A percentile compares a stretch with the other conserved stretches of the same genome.
These are phyloP conservation scores for Ceratocystis destructans DNA, from an alignment of 2,329 filamentous ascomycete species.

Conservation along the genomic window DNA sequence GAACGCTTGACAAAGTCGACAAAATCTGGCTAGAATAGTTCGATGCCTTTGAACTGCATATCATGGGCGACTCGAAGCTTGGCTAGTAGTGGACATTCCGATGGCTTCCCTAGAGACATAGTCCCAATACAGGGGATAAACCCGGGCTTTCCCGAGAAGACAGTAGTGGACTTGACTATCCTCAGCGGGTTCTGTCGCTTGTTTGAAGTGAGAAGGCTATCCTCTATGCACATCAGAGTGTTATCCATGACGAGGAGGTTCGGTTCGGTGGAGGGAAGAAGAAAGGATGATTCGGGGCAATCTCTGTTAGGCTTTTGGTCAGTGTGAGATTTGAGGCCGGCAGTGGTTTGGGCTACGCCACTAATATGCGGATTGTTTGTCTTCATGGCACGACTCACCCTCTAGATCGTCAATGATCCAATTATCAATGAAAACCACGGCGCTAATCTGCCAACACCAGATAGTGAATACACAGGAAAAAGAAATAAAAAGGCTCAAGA, in stretches of 20 bases:
- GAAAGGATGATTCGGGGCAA: not conserved
- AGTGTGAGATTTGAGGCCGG: not conserved
- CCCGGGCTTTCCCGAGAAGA: slow-evolving; percentile 1
- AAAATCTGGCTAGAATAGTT: slow-evolving; percentile 22
- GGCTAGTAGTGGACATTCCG: slow-evolving; percentile 19
- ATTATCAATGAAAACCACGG: not conserved
- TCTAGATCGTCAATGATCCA: not conserved
- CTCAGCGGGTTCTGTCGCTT: not conserved
- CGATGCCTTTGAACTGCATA: slow-evolving; percentile 21
- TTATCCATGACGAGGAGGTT: not conserved
- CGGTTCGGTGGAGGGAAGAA: not conserved
- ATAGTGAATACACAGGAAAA: not conserved
- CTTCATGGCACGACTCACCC: not conserved
- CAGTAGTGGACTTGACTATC: not conserved
- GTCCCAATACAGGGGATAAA: slow-evolving; percentile 21
- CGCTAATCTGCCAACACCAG: not conserved
- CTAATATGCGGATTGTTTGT: not conserved
- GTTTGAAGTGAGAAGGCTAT: not conserved
- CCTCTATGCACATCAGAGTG: slow-evolving; percentile 1
- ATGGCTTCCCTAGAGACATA: slow-evolving; percentile 21
- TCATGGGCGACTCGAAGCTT: slow-evolving; percentile 20
- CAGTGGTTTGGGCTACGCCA: not conserved
- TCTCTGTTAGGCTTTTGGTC: not conserved
- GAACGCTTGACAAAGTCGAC: slow-evolving; percentile 6
- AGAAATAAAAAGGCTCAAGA: not conserved